Base-by-base conservation (phyloP, 2,329 filamentous ascomycete genomes). In the Aotearoamyces nothofagi region DNA sequence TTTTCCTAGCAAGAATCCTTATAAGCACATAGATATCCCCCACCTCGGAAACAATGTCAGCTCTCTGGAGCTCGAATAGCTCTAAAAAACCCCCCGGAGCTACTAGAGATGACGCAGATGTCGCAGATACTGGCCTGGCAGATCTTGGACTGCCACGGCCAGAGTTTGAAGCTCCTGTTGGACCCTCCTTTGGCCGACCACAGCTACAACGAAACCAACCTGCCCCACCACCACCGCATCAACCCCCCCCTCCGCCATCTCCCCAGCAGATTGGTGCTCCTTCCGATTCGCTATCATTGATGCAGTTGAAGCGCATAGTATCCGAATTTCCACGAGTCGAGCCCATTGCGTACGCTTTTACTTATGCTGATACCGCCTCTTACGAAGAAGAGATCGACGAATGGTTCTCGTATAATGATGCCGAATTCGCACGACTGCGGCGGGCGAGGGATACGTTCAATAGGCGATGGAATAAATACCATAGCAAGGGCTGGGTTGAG, bases 351-450 rank as follows among this genome's bases (percentile, higher is more conserved):
- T 98, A 98, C 59, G 84, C 90, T 35, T 98, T 93, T 50, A 69
- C 69, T 38, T 87, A 87, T 55, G 59, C 67, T 15, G 79, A 87
- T 51, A 66, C 68, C 32, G 74, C 76, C 13, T 60, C 71, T 1
- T 77, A 92, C 42, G 72, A 80, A 11, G 82, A 90, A 38, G 90
- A 98, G 58, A 64, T 98, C 26, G 83, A 96, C 49, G 90, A 98
- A 56, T 98, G 90, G 90, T 98, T 98, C 54, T 74, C 78, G 30
- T 94, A 96, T 54, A 78, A 79, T 42, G 75, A 83, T 37, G 79
- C 80, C 53, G 86, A 96, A 49, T 80, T 81, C 56, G 66, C 77
- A 26, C 76, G 86, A 44, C 61, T 94, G 27, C 67, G 79, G 30
- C 69, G 75, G 30, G 76, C 80, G 12, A 80, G 81, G 46, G 63